Base-by-base conservation (phyloP, 495 filamentous ascomycete species). In the Daldinia bambusicola region DNA sequence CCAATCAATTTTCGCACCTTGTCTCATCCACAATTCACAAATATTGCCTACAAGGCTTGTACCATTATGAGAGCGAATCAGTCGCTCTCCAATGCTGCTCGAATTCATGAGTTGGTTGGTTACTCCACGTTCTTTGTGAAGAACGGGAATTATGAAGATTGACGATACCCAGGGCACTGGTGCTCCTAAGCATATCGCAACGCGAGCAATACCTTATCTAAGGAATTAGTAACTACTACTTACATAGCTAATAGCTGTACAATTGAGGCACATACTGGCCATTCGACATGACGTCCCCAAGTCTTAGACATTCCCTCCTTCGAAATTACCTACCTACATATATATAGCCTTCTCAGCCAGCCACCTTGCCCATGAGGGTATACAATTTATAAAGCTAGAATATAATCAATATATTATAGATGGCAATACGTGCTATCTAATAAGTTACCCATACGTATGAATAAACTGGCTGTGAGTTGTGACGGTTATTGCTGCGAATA, bases 161-260 rank as follows among this genome's bases (percentile, higher is more conserved):
- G 70, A 68, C 70, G 65, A 73, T 73, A 73, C 66, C 65, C 65
- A 26, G 70, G 63, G 70, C 65, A 43, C 3, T 40, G 37, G 55
- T 40, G 57, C 65, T 62, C 70, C 37, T n/a, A 55, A 62, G 55
- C 70, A 69, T 66, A 65, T 62, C 58, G 57, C 48, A 69, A 55
- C 63, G 67, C 51, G 66, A 65, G 50, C 70, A 45, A 69, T 63
- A 53, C 66, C 56, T 72, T 69, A 57, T 37, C 63, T 58, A 31
- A 55, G 50, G 70, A 57, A 61, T 59, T 45, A 66, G 61, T 73
- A 51, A 66, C 36, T 65, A 66, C 36, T 65, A 72, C 34, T 5
- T 56, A 72, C 34, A 1, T 56, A 34, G 55, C 50, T 69, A 31
- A 65, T 69, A 62, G 45, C 37, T 26, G 62, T 73, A 57, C 61